Evolutionary conservation across 2,329 filamentous ascomycete genomes (phyloP).

Genomic region (Sporothrix mexicana): DNA sequence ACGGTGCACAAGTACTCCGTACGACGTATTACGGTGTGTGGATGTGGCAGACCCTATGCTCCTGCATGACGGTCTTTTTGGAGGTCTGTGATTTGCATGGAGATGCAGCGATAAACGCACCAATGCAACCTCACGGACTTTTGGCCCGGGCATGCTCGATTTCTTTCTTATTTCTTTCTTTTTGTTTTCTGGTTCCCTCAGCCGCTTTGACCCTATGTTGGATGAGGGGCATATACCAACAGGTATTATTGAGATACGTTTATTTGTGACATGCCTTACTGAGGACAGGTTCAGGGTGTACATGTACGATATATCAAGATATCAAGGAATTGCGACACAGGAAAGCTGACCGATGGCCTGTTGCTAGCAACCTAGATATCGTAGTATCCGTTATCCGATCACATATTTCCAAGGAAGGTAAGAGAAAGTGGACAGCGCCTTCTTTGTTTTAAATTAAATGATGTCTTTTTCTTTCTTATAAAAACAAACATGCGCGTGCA

Average conservation of each 20-base stretch:
- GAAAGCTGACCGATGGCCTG: no score
- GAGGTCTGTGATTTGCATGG: constrained; percentile 14
- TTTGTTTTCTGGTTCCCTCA: not conserved
- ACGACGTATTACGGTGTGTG: not conserved
- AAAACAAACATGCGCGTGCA: not conserved
- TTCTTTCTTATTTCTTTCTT: not conserved
- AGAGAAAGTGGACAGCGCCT: no score
- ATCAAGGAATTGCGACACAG: no score
- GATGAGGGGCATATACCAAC: not conserved
- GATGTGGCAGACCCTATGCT: not conserved
- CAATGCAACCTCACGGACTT: constrained; percentile 33
- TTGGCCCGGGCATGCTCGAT: not conserved
- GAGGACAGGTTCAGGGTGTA: no score
- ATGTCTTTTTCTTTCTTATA: not conserved
- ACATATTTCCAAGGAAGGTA: no score
- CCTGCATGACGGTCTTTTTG: constrained; percentile 15
- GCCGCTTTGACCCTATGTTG: constrained; percentile 19
- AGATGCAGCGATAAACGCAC: constrained; percentile 12
- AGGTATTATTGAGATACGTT: no score
- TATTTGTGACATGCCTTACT: no score
- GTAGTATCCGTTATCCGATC: no score
- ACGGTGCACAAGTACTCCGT: not conserved
- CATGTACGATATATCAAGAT: no score
- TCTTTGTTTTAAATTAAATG: not conserved
- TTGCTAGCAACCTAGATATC: no score